A percentile compares a stretch with the other conserved stretches of the same genome.
These are phyloP conservation scores for Rutstroemia sydowiana DNA, from an alignment of 2,329 filamentous ascomycete genomes.

Conservation along the genomic window DNA sequence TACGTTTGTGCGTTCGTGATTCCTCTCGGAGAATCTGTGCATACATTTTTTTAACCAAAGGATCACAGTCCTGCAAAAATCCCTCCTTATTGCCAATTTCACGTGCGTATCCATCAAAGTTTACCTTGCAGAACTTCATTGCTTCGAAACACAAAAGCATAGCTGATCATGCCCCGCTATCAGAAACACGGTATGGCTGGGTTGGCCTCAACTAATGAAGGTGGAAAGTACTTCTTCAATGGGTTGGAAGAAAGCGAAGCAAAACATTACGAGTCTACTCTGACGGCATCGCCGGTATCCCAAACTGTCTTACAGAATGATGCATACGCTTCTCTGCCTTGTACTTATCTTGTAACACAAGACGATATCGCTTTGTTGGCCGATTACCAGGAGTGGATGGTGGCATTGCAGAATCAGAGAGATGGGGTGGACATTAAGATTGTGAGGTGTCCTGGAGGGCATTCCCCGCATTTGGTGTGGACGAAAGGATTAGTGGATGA, in stretches of 20 bases:
- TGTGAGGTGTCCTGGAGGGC: background rate
- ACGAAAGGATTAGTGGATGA: background rate
- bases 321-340: slow-evolving; percentile 11
- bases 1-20: slow-evolving; percentile 1
- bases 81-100: background rate
- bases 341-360: slow-evolving; percentile 8
- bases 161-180: background rate
- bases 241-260: slow-evolving; percentile 3
- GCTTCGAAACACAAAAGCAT: too few species aligned
- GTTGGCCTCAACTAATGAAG: slow-evolving; percentile 1
- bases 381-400: slow-evolving; percentile 1
- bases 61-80: background rate
- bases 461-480: slow-evolving; percentile 2
- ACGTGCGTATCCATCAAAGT: too few species aligned
- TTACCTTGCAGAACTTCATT: too few species aligned
- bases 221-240: slow-evolving; percentile 12
- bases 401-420: background rate
- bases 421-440: background rate
- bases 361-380: slow-evolving; percentile 7
- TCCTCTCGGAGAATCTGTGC: background rate
- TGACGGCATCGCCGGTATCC: slow-evolving; percentile 6
- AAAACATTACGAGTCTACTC: slow-evolving; percentile 4
- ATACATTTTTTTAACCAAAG: slow-evolving; percentile 1
- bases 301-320: slow-evolving; percentile 7
- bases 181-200: slow-evolving; percentile 8